Percentiles rank a stretch among this genome's conserved stretches.
Evolutionary conservation across 768 basidiomycete genomes (phyloP).

Genomic region (Asterophora lycoperdoides): DNA sequence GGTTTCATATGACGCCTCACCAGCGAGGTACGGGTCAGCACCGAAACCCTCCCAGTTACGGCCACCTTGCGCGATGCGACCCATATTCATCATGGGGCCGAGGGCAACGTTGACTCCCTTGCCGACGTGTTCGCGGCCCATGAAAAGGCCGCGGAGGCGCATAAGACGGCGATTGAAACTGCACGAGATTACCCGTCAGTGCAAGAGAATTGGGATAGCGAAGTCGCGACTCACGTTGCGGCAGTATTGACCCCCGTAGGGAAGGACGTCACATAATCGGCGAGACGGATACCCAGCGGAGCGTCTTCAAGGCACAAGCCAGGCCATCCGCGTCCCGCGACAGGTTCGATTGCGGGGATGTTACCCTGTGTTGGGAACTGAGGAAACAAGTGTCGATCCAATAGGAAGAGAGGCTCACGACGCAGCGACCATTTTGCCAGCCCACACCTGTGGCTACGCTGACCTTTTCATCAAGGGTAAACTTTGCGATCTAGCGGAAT

Average conservation of each 20-base stretch:
- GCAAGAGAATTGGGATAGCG: background rate
- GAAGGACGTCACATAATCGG: slow-evolving; percentile 72
- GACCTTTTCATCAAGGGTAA: slow-evolving; percentile 61
- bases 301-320: slow-evolving; percentile 77
- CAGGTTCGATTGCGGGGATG: slow-evolving; percentile 45
- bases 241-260: slow-evolving; percentile 84
- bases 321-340: slow-evolving; percentile 46
- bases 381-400: background rate
- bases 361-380: slow-evolving; percentile 39
- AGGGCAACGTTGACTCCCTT: slow-evolving; percentile 85
- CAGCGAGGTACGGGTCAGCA: slow-evolving; percentile 82
- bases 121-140: slow-evolving; percentile 78
- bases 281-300: slow-evolving; percentile 73
- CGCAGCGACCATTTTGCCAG: slow-evolving; percentile 63
- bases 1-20: slow-evolving; percentile 76
- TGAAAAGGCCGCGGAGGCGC: slow-evolving; percentile 67
- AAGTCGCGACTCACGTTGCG: slow-evolving; percentile 62
- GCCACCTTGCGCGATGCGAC: slow-evolving; percentile 71
- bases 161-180: slow-evolving; percentile 79
- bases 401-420: slow-evolving; percentile 35
- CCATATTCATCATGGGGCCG: slow-evolving; percentile 86
- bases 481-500: slow-evolving; percentile 36
- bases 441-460: slow-evolving; percentile 63
- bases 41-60: slow-evolving; percentile 97
- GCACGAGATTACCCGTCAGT: slow-evolving; percentile 3